phyloP scores from a whole-genome alignment of 192 early-diverging fungal species.

The Coemansia sp. region DNA sequence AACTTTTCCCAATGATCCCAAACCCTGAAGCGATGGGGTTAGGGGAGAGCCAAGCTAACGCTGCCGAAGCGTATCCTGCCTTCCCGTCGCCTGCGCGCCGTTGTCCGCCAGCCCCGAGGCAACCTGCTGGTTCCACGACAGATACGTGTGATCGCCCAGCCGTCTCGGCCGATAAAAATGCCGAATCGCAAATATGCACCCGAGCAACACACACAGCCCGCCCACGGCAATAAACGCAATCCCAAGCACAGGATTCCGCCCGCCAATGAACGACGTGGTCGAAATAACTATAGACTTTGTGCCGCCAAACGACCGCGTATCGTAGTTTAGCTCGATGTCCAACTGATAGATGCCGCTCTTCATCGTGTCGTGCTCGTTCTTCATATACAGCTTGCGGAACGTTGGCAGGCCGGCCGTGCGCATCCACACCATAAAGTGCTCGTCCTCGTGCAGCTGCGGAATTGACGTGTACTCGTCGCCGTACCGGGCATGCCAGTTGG shows the following conservation, averaged over 20 bases:
- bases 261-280: constrained; percentile 91
- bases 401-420: constrained; percentile 91
- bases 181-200: constrained; percentile 82
- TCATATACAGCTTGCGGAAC: constrained; percentile 93
- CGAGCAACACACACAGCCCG: constrained; percentile 83
- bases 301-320: constrained; percentile 84
- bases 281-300: constrained; percentile 95
- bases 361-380: constrained; percentile 64
- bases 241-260: constrained; percentile 96
- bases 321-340: constrained; percentile 77
- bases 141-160: constrained; percentile 93
- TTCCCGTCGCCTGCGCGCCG: constrained; percentile 7
- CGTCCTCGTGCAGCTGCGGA: constrained; percentile 65
- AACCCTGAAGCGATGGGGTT: background rate
- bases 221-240: constrained; percentile 93
- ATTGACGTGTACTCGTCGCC: constrained; percentile 59
- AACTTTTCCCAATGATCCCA: background rate
- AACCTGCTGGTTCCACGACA: constrained; percentile 90
- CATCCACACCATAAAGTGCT: constrained; percentile 99
- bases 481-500: constrained; percentile 75
- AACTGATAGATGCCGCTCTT: constrained; percentile 71
- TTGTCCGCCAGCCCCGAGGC: constrained; percentile 45
- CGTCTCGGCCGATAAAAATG: constrained; percentile 95
- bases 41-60: background rate
- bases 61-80: background rate